phyloP scores from a whole-genome alignment of 371 early-diverging fungal genomes.

The Circinella umbellata region DNA sequence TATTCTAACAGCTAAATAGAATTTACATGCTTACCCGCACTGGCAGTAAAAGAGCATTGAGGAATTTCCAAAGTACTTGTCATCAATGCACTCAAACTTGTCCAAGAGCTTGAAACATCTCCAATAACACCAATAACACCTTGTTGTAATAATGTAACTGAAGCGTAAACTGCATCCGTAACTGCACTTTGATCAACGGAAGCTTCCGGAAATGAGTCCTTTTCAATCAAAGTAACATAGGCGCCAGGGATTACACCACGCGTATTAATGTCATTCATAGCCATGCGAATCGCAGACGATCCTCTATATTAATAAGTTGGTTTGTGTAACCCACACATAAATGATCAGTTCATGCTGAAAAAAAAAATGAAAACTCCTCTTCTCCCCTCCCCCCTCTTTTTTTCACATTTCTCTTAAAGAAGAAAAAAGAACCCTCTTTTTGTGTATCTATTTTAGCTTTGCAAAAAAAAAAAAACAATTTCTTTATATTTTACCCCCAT shows the following conservation, averaged over 20 bases:
- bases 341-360: constrained; percentile 1
- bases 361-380: too few species aligned
- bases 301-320: constrained; percentile 41
- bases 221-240: constrained; percentile 61
- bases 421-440: neutral
- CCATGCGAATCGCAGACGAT: constrained; percentile 66
- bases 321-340: constrained; percentile 10
- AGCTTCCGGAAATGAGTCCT: constrained; percentile 60
- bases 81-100: constrained; percentile 58
- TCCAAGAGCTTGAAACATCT: constrained; percentile 59
- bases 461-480: neutral
- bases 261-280: constrained; percentile 61
- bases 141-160: constrained; percentile 59
- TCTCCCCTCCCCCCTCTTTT: neutral
- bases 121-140: constrained; percentile 63
- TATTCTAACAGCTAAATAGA: neutral
- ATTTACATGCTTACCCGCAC: constrained; percentile 34
- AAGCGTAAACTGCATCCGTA: constrained; percentile 64
- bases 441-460: neutral
- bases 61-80: constrained; percentile 56
- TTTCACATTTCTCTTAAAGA: neutral
- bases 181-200: constrained; percentile 50
- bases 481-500: constrained; percentile 50
- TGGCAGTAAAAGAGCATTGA: constrained; percentile 61
- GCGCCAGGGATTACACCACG: constrained; percentile 59